These are phyloP conservation scores for Epichloe coenophiala DNA, from an alignment of 2,329 filamentous ascomycete genomes.

Conservation along the genomic window DNA sequence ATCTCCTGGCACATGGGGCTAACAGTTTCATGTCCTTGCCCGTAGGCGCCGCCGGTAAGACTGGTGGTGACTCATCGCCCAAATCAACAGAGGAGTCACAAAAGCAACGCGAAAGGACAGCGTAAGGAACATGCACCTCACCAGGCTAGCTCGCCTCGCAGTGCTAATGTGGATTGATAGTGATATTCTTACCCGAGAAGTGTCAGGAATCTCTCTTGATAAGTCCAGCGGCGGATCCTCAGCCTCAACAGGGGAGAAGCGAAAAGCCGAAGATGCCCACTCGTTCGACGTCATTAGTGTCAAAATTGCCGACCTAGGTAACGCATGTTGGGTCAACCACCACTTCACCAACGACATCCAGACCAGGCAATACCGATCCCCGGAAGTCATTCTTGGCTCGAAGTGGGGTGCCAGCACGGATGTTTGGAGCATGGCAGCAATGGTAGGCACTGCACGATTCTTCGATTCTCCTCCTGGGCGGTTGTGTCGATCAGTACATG, in stretches of 20 bases:
- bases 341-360: slow-evolving; percentile 99
- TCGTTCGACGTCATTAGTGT: slow-evolving; percentile 74
- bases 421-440: slow-evolving; percentile 98
- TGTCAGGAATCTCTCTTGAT: slow-evolving; percentile 88
- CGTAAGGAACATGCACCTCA: slow-evolving; percentile 43
- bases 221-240: slow-evolving; percentile 43
- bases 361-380: slow-evolving; percentile 90
- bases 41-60: slow-evolving; percentile 21
- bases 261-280: slow-evolving; percentile 42
- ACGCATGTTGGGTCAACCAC: slow-evolving; percentile 97
- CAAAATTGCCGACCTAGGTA: slow-evolving; percentile 96
- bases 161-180: slow-evolving; percentile 27
- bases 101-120: slow-evolving; percentile 80
- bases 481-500: not conserved
- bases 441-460: slow-evolving; percentile 49
- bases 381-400: slow-evolving; percentile 88
- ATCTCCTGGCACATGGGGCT: not conserved
- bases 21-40: not conserved
- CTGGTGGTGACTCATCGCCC: slow-evolving; percentile 31
- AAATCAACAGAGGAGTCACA: slow-evolving; percentile 51
- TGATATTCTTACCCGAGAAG: slow-evolving; percentile 80
- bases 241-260: slow-evolving; percentile 47
- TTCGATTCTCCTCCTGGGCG: not conserved
- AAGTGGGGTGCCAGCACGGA: slow-evolving; percentile 99
- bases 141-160: not conserved